Conservation (phyloP, 164 flowering plant species). For the Berberis vulgaris region DNA sequence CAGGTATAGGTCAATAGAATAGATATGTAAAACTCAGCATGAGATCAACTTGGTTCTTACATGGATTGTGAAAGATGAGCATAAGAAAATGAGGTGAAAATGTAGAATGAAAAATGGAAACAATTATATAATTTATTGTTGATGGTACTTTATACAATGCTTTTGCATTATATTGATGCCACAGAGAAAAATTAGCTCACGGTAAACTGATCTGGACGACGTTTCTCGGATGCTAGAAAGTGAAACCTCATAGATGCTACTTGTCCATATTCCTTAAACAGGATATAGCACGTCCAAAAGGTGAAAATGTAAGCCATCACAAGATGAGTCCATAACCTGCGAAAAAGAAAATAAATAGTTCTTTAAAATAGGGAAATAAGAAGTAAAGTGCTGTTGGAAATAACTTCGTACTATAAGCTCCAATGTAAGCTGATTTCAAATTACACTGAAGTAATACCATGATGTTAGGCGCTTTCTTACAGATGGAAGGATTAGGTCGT, state of each 20-base stretch:
- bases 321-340: slow-evolving; percentile 29
- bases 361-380: no score
- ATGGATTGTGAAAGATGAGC: neutral
- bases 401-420: no score
- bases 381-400: no score
- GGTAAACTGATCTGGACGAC: slow-evolving; percentile 28
- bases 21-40: neutral
- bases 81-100: neutral
- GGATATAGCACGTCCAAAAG: slow-evolving; percentile 26
- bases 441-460: no score
- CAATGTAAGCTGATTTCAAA: no score
- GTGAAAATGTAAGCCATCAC: slow-evolving; percentile 23
- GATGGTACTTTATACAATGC: neutral
- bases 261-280: slow-evolving; percentile 21
- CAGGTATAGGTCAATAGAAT: no score
- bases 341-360: neutral
- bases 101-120: neutral
- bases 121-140: no score
- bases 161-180: neutral
- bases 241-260: slow-evolving; percentile 23
- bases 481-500: no score
- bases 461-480: no score
- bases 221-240: slow-evolving; percentile 21
- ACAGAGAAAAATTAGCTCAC: slow-evolving; percentile 10
- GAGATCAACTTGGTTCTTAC: neutral